Conservation (phyloP, 306 rosid genomes). For the Quercus parvula region DNA sequence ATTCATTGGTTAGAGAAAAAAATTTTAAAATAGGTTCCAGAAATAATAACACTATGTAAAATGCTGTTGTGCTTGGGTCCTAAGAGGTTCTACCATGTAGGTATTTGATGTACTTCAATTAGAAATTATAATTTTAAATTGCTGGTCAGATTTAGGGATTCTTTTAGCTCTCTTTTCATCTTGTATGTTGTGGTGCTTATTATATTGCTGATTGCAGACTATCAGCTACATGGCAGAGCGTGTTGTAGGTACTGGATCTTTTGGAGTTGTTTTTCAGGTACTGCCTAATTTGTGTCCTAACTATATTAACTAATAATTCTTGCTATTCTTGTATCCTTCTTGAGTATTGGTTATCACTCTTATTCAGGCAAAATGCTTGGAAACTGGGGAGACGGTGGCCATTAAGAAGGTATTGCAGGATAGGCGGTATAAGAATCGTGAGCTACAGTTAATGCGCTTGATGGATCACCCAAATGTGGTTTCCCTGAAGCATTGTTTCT, state of each 20-base stretch:
- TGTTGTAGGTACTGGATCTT: constrained; percentile 94
- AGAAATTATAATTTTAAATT: constrained; percentile 4
- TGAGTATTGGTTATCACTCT: constrained; percentile 27
- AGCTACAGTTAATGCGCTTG: constrained; percentile 89
- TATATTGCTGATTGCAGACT: constrained; percentile 57
- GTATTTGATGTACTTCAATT: background rate
- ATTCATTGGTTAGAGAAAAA: background rate
- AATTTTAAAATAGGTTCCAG: background rate
- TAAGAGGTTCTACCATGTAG: background rate
- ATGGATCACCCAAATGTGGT: constrained; percentile 94
- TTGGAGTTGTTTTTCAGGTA: constrained; percentile 97
- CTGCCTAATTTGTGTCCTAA: constrained; percentile 17
- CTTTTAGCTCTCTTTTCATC: constrained; percentile 4
- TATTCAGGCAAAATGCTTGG: constrained; percentile 94
- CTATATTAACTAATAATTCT: background rate
- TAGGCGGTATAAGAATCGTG: constrained; percentile 85
- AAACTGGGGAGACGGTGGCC: constrained; percentile 82
- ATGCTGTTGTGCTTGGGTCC: background rate
- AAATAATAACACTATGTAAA: background rate
- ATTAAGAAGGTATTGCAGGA: constrained; percentile 96
- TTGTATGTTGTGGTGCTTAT: constrained; percentile 19
- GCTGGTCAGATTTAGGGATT: constrained; percentile 4
- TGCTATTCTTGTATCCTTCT: constrained; percentile 1
- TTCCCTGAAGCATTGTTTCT: constrained; percentile 82
- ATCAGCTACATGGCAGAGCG: constrained; percentile 98